A percentile compares a stretch with the other conserved stretches of the same genome.
These are phyloP conservation scores for Psilocybe mexicana DNA, from an alignment of 1,284 basidiomycete genomes.

Conservation along the genomic window DNA sequence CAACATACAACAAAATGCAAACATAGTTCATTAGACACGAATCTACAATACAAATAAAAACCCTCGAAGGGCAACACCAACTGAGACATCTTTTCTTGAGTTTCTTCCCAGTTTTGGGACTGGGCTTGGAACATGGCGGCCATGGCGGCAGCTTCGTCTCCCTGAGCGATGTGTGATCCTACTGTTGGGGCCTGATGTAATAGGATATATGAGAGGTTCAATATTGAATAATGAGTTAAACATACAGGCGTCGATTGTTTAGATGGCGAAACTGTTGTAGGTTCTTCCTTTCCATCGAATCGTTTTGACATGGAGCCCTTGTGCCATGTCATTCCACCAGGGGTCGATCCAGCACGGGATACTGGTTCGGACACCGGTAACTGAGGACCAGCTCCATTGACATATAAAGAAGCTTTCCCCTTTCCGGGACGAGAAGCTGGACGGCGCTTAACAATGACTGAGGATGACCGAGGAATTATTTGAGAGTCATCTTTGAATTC, in stretches of 20 bases:
- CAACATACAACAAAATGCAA: conserved; percentile 37
- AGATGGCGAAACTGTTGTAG: conserved; percentile 26
- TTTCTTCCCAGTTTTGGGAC: conserved; percentile 92
- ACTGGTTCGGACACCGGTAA: conserved; percentile 49
- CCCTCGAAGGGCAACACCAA: conserved; percentile 66
- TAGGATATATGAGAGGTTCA: conserved; percentile 21
- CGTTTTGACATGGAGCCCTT: conserved; percentile 84
- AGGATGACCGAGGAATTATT: conserved; percentile 92
- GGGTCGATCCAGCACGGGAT: conserved; percentile 36
- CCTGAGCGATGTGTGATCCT: conserved; percentile 47
- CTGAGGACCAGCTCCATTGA: conserved; percentile 49
- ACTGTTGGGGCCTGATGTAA: conserved; percentile 37
- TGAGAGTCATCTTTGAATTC: conserved; percentile 93
- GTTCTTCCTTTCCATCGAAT: conserved; percentile 86
- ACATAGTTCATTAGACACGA: conserved; percentile 62
- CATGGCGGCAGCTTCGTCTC: conserved; percentile 86
- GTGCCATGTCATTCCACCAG: conserved; percentile 46
- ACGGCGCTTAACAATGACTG: conserved; percentile 89
- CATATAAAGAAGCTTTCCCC: conserved; percentile 89
- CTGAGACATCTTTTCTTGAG: conserved; percentile 97
- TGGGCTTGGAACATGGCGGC: conserved; percentile 95
- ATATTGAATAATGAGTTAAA: conserved; percentile 6
- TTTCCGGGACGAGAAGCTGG: conserved; percentile 87
- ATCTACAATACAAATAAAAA: conserved; percentile 63
- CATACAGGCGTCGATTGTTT: conserved; percentile 30